Base-by-base conservation (phyloP, 148 eudicot species). In the Pharnaceum exiguum region DNA sequence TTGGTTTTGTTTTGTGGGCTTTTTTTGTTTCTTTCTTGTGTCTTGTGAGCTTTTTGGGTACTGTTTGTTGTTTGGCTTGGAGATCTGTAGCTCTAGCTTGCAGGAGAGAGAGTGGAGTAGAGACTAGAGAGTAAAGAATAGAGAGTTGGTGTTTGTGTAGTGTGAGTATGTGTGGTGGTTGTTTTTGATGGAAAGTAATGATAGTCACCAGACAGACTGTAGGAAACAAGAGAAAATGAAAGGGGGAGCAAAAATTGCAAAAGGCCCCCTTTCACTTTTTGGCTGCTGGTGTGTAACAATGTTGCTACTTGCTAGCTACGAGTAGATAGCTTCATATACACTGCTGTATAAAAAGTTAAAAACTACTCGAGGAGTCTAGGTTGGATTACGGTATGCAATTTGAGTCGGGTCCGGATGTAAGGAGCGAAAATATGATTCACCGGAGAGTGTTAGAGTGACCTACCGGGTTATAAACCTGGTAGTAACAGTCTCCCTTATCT, bases 51-150 rank as follows among this genome's bases (percentile, higher is more conserved):
- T 35, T 57, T 47, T 63, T 36, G 21, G 52, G 49, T 50, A 53
- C 55, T 57, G 69, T n/a, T n/a, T n/a, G n/a, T n/a, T n/a, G n/a
- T n/a, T n/a, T n/a, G 60, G 68, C 49, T 51, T 71, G 55, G 72
- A 71, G 79, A 75, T 71, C 63, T 64, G 69, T 42, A 60, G 44
- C 55, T 42, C 25, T 35, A 38, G 18, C 25, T 7, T 4, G 38
- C 26, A 23, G n/a, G 61, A 47, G 49, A 48, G 56, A 40, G 54
- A 29, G 60, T 53, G 37, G 33, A 39, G 47, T 60, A 38, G 68
- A 61, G 70, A 73, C 68, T 49, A 39, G 50, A 21, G 38, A 33
- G 13, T 53, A 48, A 49, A 54, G 13, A 60, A 32, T 42, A 44
- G 46, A 40, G 58, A 19, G 55, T 55, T 59, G 46, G n/a, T n/a